Evolutionary conservation across 2,329 filamentous ascomycete species (phyloP).

Genomic region (Neonectria coccinea): DNA sequence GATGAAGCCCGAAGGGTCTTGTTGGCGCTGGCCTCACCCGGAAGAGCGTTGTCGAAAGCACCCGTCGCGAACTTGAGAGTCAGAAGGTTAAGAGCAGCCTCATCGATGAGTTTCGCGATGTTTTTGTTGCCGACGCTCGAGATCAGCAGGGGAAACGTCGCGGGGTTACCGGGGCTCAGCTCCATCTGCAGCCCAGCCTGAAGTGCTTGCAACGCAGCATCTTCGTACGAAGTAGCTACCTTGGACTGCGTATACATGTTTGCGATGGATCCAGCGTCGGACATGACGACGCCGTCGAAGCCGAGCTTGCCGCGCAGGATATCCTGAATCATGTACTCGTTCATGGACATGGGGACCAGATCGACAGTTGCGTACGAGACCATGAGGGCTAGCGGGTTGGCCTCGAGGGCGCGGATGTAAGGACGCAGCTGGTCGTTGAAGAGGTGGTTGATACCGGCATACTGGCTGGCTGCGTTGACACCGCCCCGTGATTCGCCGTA

Average conservation of each 20-base stretch:
- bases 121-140: conserved; percentile 35
- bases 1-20: conserved; percentile 28
- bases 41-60: conserved; percentile 43
- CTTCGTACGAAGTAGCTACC: conserved; percentile 43
- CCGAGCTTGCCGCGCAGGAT: conserved; percentile 43
- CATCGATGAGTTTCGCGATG: conserved; percentile 41
- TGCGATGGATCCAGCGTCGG: conserved; percentile 46
- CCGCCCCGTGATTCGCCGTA: conserved; percentile 50
- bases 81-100: conserved; percentile 43
- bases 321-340: conserved; percentile 48
- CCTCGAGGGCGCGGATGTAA: conserved; percentile 47
- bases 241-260: conserved; percentile 46
- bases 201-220: conserved; percentile 45
- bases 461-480: conserved; percentile 50
- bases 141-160: conserved; percentile 42
- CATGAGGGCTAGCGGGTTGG: conserved; percentile 47
- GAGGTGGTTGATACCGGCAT: conserved; percentile 50
- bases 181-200: conserved; percentile 46
- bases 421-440: conserved; percentile 49
- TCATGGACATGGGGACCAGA: conserved; percentile 48
- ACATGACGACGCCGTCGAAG: conserved; percentile 51
- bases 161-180: conserved; percentile 42
- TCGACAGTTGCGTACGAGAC: conserved; percentile 49
- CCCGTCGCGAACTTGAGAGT: conserved; percentile 48
- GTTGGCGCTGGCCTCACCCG: conserved; percentile 33